phyloP scores from a whole-genome alignment of 2,329 filamentous ascomycete species.

The Aureobasidium sp. region DNA sequence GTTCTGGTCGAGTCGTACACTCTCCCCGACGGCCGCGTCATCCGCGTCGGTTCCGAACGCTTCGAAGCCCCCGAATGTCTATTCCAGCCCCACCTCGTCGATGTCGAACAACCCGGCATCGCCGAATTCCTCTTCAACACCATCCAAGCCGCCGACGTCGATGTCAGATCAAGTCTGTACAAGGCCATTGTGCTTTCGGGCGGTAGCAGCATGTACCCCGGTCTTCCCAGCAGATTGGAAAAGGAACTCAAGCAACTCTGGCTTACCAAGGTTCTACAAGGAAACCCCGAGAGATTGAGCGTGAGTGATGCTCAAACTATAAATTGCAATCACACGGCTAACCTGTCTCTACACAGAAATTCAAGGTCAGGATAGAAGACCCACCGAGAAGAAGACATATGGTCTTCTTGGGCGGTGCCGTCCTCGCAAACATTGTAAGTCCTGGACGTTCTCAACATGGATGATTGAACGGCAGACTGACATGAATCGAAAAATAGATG shows the following conservation, averaged over 20 bases:
- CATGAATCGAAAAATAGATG: slow-evolving; percentile 48
- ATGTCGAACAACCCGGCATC: slow-evolving; percentile 94
- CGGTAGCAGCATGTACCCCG: slow-evolving; percentile 98
- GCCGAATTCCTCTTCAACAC: slow-evolving; percentile 98
- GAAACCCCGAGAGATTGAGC: slow-evolving; percentile 83
- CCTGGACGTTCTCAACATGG: not conserved
- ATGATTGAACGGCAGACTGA: not conserved
- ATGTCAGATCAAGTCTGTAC: slow-evolving; percentile 87
- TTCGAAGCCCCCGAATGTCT: slow-evolving; percentile 98
- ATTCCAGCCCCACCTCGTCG: slow-evolving; percentile 96
- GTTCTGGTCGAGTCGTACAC: slow-evolving; percentile 97
- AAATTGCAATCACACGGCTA: not conserved
- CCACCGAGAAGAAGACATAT: slow-evolving; percentile 93
- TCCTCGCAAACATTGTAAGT: slow-evolving; percentile 81
- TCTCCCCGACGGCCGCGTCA: slow-evolving; percentile 88
- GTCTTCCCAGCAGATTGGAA: slow-evolving; percentile 85
- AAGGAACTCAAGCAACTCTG: slow-evolving; percentile 99
- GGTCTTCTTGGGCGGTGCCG: slow-evolving; percentile 97
- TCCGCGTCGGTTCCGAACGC: slow-evolving; percentile 89
- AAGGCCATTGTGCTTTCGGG: slow-evolving; percentile 96
- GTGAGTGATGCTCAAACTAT: slow-evolving; percentile 34
- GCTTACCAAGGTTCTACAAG: slow-evolving; percentile 82
- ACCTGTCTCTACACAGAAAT: slow-evolving; percentile 70
- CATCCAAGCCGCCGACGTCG: slow-evolving; percentile 90
- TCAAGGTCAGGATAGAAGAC: slow-evolving; percentile 99